A percentile compares a stretch with the other conserved stretches of the same genome.
These are phyloP conservation scores for Rhodomyrtus psidioides DNA, from an alignment of 441 rosid species.

Conservation along the genomic window DNA sequence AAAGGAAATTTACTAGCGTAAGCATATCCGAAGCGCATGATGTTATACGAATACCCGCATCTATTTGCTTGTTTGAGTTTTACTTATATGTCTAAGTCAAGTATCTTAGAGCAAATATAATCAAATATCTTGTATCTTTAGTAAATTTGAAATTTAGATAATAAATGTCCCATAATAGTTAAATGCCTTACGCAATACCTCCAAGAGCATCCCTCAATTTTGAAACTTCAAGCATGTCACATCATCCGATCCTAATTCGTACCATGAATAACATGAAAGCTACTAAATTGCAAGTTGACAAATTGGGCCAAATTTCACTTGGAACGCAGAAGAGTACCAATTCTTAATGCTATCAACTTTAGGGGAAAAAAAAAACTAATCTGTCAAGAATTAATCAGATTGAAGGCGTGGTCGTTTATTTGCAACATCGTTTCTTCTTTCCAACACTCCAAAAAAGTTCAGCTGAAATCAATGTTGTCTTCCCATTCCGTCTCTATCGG, in stretches of 20 bases:
- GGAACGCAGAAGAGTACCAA: not conserved
- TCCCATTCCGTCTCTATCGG: not conserved
- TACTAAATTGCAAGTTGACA: not conserved
- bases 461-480: not conserved
- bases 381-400: not conserved
- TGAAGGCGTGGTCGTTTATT: not conserved
- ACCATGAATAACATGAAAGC: not conserved
- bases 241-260: not conserved
- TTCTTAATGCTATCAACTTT: not conserved
- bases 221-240: too few relatives aligned
- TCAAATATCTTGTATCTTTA: too few relatives aligned
- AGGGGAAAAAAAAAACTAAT: not conserved
- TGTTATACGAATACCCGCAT: too few relatives aligned
- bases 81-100: not conserved
- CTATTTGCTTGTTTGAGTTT: too few relatives aligned
- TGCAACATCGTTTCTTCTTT: not conserved
- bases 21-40: too few relatives aligned
- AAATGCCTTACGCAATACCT: too few relatives aligned
- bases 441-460: not conserved
- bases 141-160: too few relatives aligned
- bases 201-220: too few relatives aligned
- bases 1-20: too few relatives aligned
- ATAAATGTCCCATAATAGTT: too few relatives aligned
- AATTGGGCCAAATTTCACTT: not conserved
- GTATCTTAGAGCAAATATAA: too few relatives aligned